A percentile compares a stretch with the other conserved stretches of the same genome.
Evolutionary conservation across 768 basidiomycete species (phyloP).

Genomic region (Neoboletus brunneissimus): DNA sequence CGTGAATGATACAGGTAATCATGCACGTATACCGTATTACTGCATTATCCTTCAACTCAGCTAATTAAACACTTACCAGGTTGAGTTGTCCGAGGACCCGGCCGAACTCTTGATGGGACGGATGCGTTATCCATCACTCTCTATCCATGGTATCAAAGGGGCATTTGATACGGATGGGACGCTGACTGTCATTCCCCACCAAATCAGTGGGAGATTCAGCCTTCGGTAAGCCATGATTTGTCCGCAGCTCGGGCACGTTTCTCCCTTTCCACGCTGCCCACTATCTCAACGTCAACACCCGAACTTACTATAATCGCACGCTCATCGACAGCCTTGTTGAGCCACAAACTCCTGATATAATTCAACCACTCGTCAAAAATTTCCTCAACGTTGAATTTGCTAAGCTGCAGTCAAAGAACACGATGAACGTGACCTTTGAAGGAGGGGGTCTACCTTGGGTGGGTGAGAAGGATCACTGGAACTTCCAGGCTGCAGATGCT

Average conservation of each 20-base stretch:
- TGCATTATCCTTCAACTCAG: not conserved
- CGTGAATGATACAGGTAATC: not conserved
- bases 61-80: not conserved
- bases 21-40: not conserved
- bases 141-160: conserved; percentile 2
- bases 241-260: not conserved
- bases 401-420: not conserved
- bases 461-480: not conserved
- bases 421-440: not conserved
- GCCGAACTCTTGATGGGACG: conserved; percentile 5
- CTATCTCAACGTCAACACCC: not conserved
- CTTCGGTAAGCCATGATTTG: not conserved
- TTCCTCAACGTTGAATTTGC: not conserved
- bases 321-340: not conserved
- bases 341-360: not conserved
- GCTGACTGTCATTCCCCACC: not conserved
- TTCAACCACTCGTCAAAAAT: not conserved
- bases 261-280: not conserved
- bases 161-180: not conserved
- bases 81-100: conserved; percentile 1
- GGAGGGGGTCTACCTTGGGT: not conserved
- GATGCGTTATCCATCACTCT: conserved; percentile 4
- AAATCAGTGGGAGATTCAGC: not conserved
- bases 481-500: conserved; percentile 23
- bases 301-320: not conserved